These are phyloP conservation scores for Neurospora africana DNA, from an alignment of 495 filamentous ascomycete genomes.

Conservation along the genomic window DNA sequence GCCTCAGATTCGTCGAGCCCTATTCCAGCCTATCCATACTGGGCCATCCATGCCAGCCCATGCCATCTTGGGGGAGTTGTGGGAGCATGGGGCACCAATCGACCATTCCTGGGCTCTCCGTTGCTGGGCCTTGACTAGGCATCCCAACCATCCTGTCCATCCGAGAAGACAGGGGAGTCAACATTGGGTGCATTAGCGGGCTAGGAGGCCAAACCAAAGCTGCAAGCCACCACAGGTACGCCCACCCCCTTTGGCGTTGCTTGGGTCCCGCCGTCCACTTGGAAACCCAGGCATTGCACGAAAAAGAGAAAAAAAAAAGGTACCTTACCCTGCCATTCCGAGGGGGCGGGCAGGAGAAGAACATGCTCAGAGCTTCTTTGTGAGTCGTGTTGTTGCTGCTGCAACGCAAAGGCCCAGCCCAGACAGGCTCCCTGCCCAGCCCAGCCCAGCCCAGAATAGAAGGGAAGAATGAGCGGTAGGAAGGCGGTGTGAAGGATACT, in stretches of 20 bases:
- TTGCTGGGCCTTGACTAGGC: neutral
- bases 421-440: neutral
- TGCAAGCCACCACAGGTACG: constrained; percentile 20
- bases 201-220: constrained; percentile 7
- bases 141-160: constrained; percentile 3
- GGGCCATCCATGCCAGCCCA: neutral
- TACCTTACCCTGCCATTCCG: neutral
- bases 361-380: neutral
- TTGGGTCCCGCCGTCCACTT: constrained; percentile 4
- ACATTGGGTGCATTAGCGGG: constrained; percentile 17
- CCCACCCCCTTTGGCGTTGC: constrained; percentile 8
- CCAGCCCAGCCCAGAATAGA: neutral
- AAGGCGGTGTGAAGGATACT: neutral
- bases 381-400: neutral
- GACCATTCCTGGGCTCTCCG: neutral
- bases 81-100: neutral
- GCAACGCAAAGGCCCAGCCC: neutral
- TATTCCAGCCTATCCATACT: neutral
- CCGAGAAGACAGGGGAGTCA: constrained; percentile 15
- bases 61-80: neutral
- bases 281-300: neutral
- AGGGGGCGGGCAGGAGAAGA: neutral
- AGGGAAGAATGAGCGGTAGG: neutral
- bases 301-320: neutral
- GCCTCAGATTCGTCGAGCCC: neutral